Conservation (phyloP, 495 filamentous ascomycete species). For the Podospora comata region DNA sequence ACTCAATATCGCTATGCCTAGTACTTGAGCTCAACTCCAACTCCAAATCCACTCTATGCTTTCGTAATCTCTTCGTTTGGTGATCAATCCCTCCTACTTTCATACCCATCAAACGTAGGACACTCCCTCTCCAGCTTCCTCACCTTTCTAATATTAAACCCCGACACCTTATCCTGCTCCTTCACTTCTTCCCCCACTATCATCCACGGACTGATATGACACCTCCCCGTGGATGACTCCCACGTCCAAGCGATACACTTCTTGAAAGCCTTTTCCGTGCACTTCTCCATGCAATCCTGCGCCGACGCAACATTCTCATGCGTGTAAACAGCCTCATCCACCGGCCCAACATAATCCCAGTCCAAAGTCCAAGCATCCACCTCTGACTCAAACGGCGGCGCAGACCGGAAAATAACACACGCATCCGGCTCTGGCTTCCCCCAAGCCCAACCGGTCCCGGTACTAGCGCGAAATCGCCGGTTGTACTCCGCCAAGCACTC, state of each 20-base stretch:
- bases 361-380: conserved; percentile 12
- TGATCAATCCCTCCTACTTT: background rate
- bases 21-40: too few relatives aligned
- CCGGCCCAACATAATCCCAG: conserved; percentile 38
- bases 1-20: background rate
- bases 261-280: background rate
- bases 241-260: conserved; percentile 47
- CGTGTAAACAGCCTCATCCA: conserved; percentile 32
- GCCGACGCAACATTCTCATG: conserved; percentile 27
- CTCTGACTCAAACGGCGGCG: background rate
- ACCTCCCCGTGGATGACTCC: conserved; percentile 29
- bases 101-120: background rate
- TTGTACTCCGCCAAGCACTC: conserved; percentile 30
- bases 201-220: conserved; percentile 44
- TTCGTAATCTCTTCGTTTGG: background rate
- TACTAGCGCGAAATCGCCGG: background rate
- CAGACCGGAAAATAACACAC: background rate
- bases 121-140: conserved; percentile 21
- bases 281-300: conserved; percentile 16
- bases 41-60: background rate
- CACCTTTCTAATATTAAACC: conserved; percentile 17
- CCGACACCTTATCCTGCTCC: conserved; percentile 21
- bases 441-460: background rate
- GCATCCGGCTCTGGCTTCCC: background rate
- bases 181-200: conserved; percentile 37